Evolutionary conservation across 306 rosid genomes (phyloP), one percentile per base, ranked within the genome.

Genomic region (Gastrolobium villosum): DNA sequence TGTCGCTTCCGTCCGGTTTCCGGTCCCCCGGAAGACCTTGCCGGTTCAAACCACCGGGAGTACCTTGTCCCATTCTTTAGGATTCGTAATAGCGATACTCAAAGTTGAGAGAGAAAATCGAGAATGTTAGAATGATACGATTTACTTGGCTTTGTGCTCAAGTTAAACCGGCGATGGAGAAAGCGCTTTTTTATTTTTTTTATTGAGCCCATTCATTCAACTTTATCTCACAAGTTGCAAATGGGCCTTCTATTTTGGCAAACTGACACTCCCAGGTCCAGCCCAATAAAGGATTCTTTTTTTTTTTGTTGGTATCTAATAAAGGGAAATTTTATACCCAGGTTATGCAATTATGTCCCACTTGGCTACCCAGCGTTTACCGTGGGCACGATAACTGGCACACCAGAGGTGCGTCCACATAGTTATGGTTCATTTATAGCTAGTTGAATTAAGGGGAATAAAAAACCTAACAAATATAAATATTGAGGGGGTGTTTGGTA

Each of bases 21-120:
- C 97, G 81, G 71, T 93, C 98, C 1, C 99, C 99, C 10, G 92
- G 94, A 13, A 83, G 74, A 5, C 97, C 94, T 39, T 85, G 92
- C 68, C 97, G 92, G 85, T 92, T 90, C 32, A 95, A 45, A 65
- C 99, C 94, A 1, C 98, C 98, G 6, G 98, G 99, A 61, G 98
- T 91, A 82, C 97, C 99, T 64, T 95, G 97, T 78, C 98, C 98
- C 98, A 94, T 91, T 5, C 2, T 15, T 63, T 28, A 5, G 3
- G 2, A 20, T 20, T 20, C 11, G 1, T 5, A 53, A 57, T 49
- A 26, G 56, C 7, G 55, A 59, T 39, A 2, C 6, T 15, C n/a
- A 0, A 56, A 39, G 5, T 66, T 5, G 75, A 65, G 54, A 54
- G 50, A 76, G 74, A 81, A 10, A 28, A 20, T 20, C 26, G 44